These are phyloP conservation scores for Vicia faba DNA, from an alignment of 306 rosid genomes.

Conservation along the genomic window DNA sequence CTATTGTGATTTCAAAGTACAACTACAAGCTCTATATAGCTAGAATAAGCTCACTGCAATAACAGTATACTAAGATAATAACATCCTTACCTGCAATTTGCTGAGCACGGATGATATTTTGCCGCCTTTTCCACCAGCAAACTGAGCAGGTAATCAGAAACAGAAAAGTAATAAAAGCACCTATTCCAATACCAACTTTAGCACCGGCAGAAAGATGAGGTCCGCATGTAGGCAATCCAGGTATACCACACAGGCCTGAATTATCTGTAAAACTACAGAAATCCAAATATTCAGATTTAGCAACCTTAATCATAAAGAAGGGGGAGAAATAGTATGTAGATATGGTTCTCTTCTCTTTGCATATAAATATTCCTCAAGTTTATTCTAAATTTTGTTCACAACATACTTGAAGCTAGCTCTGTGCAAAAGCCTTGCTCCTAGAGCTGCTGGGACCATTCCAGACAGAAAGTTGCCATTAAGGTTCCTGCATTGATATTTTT, in stretches of 20 bases:
- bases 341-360: constrained; percentile 12
- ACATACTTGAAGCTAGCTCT: constrained; percentile 98
- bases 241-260: constrained; percentile 86
- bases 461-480: constrained; percentile 78
- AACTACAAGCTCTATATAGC: constrained; percentile 12
- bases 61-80: constrained; percentile 14
- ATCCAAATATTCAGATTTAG: constrained; percentile 37
- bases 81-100: constrained; percentile 74
- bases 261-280: constrained; percentile 91
- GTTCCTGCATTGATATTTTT: constrained; percentile 61
- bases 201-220: constrained; percentile 71
- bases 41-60: constrained; percentile 1
- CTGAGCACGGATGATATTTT: constrained; percentile 75
- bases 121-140: constrained; percentile 90
- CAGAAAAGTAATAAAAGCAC: constrained; percentile 51
- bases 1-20: constrained; percentile 9
- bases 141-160: constrained; percentile 59
- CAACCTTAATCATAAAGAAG: constrained; percentile 13
- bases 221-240: constrained; percentile 81
- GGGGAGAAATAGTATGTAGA: constrained; percentile 22
- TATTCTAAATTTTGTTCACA: constrained; percentile 18
- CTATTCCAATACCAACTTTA: constrained; percentile 77
- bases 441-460: constrained; percentile 79
- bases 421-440: constrained; percentile 91
- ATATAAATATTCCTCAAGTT: constrained; percentile 13